Percentiles rank a stretch among this genome's conserved stretches.
phyloP scores from a whole-genome alignment of 106 monocot genomes.

The Dendrobium catenatum region DNA sequence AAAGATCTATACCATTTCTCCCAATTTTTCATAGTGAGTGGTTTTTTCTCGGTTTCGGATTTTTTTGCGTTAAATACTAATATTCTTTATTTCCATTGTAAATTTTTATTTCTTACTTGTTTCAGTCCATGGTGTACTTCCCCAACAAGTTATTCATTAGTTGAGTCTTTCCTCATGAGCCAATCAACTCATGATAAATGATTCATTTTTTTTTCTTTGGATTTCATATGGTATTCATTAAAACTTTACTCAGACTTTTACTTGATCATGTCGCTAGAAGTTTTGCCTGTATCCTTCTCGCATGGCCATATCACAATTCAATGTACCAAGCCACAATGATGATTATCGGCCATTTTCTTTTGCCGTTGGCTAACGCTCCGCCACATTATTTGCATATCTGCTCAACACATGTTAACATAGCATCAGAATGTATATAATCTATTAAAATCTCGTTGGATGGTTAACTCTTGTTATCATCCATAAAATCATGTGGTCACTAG shows the following conservation, averaged over 20 bases:
- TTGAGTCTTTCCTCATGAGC: background rate
- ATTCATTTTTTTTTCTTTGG: background rate
- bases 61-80: no score
- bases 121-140: no score
- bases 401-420: background rate
- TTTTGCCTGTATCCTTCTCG: background rate
- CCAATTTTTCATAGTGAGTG: no score
- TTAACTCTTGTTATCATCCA: background rate
- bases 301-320: background rate
- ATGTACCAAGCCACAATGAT: background rate
- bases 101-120: no score
- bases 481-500: background rate
- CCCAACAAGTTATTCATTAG: background rate
- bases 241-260: background rate
- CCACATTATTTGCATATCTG: background rate
- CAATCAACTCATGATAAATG: background rate
- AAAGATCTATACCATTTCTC: no score
- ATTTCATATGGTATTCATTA: background rate
- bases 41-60: no score
- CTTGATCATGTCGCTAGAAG: background rate
- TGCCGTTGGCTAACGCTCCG: background rate
- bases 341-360: background rate
- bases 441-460: no score
- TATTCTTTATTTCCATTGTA: no score
- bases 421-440: background rate